A percentile compares a stretch with the other conserved stretches of the same genome.
Evolutionary conservation across 495 filamentous ascomycete species (phyloP).

Genomic region (Symbiotaphrina buchneri): DNA sequence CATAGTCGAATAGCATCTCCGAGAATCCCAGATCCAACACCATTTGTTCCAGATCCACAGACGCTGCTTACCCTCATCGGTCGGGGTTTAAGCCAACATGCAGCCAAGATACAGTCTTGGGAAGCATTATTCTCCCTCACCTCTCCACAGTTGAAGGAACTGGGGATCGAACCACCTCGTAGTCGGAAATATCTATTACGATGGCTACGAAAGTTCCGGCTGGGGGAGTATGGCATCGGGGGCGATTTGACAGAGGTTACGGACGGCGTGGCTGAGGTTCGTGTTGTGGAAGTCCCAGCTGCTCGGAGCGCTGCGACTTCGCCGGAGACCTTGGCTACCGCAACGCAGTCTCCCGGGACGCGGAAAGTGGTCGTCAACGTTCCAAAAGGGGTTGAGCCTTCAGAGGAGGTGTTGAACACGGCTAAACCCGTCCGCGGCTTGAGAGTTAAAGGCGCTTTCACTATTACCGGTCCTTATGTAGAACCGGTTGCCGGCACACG

Average conservation of each 20-base stretch:
- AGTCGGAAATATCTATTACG: conserved; percentile 60
- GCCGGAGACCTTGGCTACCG: conserved; percentile 15
- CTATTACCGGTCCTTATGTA: conserved; percentile 49
- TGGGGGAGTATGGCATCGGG: conserved; percentile 51
- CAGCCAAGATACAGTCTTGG: conserved; percentile 70
- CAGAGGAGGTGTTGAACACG: conserved; percentile 13
- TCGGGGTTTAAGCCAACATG: conserved; percentile 58
- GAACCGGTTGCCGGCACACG: conserved; percentile 35
- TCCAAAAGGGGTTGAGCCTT: conserved; percentile 24
- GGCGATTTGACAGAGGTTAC: conserved; percentile 54
- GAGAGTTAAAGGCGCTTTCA: conserved; percentile 37
- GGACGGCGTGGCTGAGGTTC: conserved; percentile 47
- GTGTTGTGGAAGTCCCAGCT: conserved; percentile 36
- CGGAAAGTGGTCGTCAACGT: conserved; percentile 51
- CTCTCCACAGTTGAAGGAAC: conserved; percentile 52
- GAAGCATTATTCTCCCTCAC: conserved; percentile 61
- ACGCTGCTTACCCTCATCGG: conserved; percentile 90
- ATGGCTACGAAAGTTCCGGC: conserved; percentile 66
- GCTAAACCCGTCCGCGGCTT: conserved; percentile 33
- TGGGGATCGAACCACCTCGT: conserved; percentile 72
- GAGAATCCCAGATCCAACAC: conserved; percentile 44
- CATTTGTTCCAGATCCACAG: conserved; percentile 62
- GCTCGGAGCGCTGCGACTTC: conserved; percentile 2
- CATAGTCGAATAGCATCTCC: conserved; percentile 14
- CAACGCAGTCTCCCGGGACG: conserved; percentile 25